Conservation (phyloP, 2,329 filamentous ascomycete genomes). For the Myriosclerotinia curreyana region DNA sequence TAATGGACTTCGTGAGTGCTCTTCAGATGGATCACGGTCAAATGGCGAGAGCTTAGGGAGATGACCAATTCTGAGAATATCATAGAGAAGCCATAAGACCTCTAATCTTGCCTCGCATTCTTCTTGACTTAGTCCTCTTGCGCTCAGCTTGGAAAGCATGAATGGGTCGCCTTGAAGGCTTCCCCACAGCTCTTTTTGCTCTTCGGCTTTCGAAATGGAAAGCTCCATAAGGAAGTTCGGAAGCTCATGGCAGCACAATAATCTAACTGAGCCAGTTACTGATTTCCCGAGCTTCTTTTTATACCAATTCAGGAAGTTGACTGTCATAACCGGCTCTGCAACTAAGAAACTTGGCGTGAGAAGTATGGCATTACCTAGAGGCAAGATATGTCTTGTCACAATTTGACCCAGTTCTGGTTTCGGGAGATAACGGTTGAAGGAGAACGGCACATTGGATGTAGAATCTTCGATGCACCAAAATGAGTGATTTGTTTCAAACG, state of each 20-base stretch:
- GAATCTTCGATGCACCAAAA: conserved; percentile 37
- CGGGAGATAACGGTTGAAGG: conserved; percentile 9
- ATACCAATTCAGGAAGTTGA: conserved; percentile 46
- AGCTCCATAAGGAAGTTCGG: conserved; percentile 36
- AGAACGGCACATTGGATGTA: conserved; percentile 33
- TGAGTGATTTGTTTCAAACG: conserved; percentile 15
- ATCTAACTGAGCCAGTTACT: conserved; percentile 26
- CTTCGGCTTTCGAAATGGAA: conserved; percentile 33
- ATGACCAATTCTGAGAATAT: conserved; percentile 23
- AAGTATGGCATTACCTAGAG: conserved; percentile 46
- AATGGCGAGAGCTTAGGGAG: conserved; percentile 11
- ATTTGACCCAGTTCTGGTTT: conserved; percentile 39
- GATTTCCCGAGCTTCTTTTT: conserved; percentile 27
- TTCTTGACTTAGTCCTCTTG: conserved; percentile 31
- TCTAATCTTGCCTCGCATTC: conserved; percentile 33
- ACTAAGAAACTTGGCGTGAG: conserved; percentile 51
- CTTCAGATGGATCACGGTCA: conserved; percentile 24
- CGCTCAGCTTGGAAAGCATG: conserved; percentile 31
- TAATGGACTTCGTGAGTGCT: conserved; percentile 41
- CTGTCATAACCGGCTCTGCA: conserved; percentile 44
- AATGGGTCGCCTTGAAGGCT: conserved; percentile 29
- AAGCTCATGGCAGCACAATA: conserved; percentile 32
- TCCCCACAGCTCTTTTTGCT: conserved; percentile 31
- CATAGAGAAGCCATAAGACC: conserved; percentile 26
- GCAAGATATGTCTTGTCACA: conserved; percentile 45